These are phyloP conservation scores for Mariannaea elegans DNA, from an alignment of 2,329 filamentous ascomycete species.

Conservation along the genomic window DNA sequence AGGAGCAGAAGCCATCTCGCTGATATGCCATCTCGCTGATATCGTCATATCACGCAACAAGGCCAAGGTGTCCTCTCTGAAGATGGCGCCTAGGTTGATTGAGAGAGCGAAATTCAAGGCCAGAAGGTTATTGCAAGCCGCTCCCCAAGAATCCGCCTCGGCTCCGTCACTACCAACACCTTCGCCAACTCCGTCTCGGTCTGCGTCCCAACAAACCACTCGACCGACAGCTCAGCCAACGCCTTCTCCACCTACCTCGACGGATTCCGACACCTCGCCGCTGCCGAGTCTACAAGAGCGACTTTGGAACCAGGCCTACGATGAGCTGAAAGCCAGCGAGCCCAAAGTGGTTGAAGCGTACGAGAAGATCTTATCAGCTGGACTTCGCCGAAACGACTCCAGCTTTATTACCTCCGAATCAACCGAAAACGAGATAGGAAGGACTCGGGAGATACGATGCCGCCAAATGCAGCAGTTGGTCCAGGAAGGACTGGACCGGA, in stretches of 20 bases:
- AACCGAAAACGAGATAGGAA: conserved; percentile 19
- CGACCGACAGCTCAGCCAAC: neutral
- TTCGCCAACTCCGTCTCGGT: neutral
- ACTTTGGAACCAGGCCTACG: conserved; percentile 33
- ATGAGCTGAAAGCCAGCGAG: conserved; percentile 26
- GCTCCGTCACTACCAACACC: neutral
- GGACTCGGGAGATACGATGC: conserved; percentile 7
- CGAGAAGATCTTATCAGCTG: conserved; percentile 29
- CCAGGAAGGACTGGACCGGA: conserved; percentile 39
- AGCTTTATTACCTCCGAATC: neutral
- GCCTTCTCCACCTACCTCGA: neutral
- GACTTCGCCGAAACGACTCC: conserved; percentile 11
- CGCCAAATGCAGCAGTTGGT: conserved; percentile 44
- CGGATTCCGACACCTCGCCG: neutral
- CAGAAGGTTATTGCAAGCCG: neutral
- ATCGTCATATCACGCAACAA: too few species aligned
- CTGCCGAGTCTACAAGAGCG: conserved; percentile 4
- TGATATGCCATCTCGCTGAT: too few species aligned
- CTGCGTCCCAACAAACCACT: neutral
- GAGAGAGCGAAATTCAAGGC: neutral
- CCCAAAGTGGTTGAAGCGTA: conserved; percentile 25
- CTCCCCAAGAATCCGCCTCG: neutral
- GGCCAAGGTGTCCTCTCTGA: neutral
- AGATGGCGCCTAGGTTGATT: neutral
- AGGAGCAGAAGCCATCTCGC: too few species aligned